phyloP scores from a whole-genome alignment of 352 stramenopile species.

The Globisporangium acanthophoron region DNA sequence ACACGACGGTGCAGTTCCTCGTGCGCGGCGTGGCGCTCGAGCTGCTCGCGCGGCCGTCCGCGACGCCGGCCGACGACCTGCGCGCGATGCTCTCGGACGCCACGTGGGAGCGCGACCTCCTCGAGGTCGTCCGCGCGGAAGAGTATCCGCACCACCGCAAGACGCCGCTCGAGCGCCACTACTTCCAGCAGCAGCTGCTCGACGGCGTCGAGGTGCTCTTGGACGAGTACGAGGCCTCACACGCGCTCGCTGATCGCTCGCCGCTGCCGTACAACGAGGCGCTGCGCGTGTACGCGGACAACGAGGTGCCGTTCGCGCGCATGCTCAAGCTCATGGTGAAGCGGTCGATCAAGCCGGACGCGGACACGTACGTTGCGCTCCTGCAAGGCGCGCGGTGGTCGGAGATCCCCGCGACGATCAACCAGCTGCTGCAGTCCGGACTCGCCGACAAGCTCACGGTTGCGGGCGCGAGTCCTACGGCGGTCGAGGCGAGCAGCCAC shows the following conservation, averaged over 20 bases:
- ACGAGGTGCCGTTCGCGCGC: constrained; percentile 40
- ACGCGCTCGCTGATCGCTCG: constrained; percentile 14
- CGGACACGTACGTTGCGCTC: constrained; percentile 56
- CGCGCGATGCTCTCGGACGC: constrained; percentile 22
- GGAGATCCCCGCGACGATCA: constrained; percentile 58
- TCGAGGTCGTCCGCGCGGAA: constrained; percentile 51
- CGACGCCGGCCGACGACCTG: constrained; percentile 30
- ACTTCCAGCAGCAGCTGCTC: constrained; percentile 41
- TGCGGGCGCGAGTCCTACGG: background rate
- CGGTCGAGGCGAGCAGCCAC: constrained; percentile 16
- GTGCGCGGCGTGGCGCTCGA: constrained; percentile 54
- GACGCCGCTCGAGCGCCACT: constrained; percentile 36
- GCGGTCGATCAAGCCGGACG: constrained; percentile 35
- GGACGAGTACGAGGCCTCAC: constrained; percentile 37
- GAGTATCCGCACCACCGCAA: constrained; percentile 55
- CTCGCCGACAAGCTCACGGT: constrained; percentile 28
- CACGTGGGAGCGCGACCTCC: constrained; percentile 46
- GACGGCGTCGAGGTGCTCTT: constrained; percentile 35
- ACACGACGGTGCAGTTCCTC: constrained; percentile 41
- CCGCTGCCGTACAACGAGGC: constrained; percentile 56
- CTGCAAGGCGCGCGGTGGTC: constrained; percentile 59
- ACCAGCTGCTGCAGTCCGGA: constrained; percentile 46
- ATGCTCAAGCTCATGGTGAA: constrained; percentile 64
- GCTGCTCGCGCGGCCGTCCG: constrained; percentile 17
- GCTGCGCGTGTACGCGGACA: constrained; percentile 49